Evolutionary conservation across 176 grass and related monocot species (phyloP).

Genomic region (Zea mays): DNA sequence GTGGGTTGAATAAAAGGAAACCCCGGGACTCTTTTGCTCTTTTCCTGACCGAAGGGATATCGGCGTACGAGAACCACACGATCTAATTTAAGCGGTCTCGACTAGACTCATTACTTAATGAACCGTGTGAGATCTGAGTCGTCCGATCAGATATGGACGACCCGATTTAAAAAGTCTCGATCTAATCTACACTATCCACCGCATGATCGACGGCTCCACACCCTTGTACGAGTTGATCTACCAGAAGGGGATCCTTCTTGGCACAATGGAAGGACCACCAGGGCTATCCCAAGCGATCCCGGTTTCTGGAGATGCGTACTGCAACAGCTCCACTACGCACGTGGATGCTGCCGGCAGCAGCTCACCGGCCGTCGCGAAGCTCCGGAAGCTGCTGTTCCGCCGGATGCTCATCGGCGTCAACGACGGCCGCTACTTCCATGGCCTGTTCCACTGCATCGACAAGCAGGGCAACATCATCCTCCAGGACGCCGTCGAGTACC

Average conservation of each 20-base stretch:
- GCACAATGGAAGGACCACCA: constrained; percentile 42
- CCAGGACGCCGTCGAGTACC: constrained; percentile 87
- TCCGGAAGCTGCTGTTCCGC: constrained; percentile 73
- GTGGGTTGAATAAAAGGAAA: too few species aligned
- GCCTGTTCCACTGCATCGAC: constrained; percentile 87
- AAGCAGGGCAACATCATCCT: constrained; percentile 97
- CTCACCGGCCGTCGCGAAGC: constrained; percentile 58
- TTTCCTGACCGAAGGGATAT: too few species aligned
- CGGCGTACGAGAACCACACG: too few species aligned
- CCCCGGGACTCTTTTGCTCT: too few species aligned
- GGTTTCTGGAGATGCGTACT: neutral
- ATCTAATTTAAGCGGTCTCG: too few species aligned
- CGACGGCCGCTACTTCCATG: constrained; percentile 76
- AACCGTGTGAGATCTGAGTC: too few species aligned
- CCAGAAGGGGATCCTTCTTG: neutral
- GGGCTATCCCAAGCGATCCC: neutral
- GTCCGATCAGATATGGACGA: too few species aligned
- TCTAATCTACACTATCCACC: too few species aligned
- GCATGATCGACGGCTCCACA: too few species aligned
- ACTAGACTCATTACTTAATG: too few species aligned
- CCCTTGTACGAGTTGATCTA: too few species aligned
- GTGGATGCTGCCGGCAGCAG: constrained; percentile 13
- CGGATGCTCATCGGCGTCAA: constrained; percentile 79
- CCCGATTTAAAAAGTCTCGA: too few species aligned
- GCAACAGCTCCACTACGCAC: neutral